A percentile compares a stretch with the other conserved stretches of the same genome.
Evolutionary conservation across 2,329 filamentous ascomycete species (phyloP).

Genomic region (Colletotrichum tropicicola): DNA sequence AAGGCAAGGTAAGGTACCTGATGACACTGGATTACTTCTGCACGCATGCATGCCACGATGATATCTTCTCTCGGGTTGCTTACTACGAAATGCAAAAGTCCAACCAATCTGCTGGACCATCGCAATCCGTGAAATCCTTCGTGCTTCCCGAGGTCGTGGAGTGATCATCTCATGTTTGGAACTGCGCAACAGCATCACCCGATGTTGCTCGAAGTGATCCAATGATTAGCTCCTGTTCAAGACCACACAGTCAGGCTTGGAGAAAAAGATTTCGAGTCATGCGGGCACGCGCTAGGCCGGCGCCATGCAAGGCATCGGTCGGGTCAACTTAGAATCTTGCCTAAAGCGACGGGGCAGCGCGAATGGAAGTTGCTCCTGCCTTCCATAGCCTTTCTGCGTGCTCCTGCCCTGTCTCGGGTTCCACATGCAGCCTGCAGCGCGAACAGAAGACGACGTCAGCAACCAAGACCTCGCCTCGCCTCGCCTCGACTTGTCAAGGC

Average conservation of each 20-base stretch:
- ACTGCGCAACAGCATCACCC: conserved; percentile 1
- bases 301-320: background rate
- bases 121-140: background rate
- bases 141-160: background rate
- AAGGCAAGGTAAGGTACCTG: too few relatives aligned
- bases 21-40: too few relatives aligned
- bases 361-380: background rate
- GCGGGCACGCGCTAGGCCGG: conserved; percentile 6
- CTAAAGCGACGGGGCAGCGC: conserved; percentile 4
- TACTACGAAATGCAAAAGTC: too few relatives aligned
- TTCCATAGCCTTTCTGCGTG: background rate
- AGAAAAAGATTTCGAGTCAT: background rate
- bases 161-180: conserved; percentile 14
- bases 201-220: background rate
- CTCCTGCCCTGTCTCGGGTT: background rate
- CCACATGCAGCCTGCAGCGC: conserved; percentile 5
- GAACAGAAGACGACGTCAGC: conserved; percentile 17
- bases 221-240: background rate
- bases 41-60: too few relatives aligned
- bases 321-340: background rate
- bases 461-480: too few relatives aligned
- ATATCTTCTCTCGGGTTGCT: too few relatives aligned
- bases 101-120: too few relatives aligned
- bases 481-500: too few relatives aligned
- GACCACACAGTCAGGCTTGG: background rate